phyloP scores from a whole-genome alignment of 129 eudicot genomes.

The Ambrosia artemisiifolia region DNA sequence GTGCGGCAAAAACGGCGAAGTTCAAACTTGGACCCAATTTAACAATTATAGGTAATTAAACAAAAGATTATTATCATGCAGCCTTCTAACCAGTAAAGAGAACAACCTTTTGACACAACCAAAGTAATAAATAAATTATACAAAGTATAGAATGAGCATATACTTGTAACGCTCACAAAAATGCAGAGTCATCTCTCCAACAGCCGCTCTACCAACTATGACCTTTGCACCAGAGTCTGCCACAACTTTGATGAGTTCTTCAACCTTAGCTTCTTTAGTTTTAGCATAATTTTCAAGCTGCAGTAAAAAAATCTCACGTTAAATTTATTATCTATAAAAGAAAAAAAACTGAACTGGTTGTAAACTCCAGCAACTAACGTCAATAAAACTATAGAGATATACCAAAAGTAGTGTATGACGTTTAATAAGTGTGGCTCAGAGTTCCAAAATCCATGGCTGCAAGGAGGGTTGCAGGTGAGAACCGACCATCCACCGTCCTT shows the following conservation, averaged over 20 bases:
- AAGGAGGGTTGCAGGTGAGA: too few relatives aligned
- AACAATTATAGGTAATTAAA: too few relatives aligned
- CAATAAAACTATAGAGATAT: too few relatives aligned
- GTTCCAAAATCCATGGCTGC: too few relatives aligned
- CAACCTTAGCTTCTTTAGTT: constrained; percentile 96
- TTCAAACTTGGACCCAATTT: constrained; percentile 87
- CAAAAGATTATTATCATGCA: background rate
- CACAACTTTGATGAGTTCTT: constrained; percentile 91
- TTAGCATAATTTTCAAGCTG: constrained; percentile 95
- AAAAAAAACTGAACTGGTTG: background rate
- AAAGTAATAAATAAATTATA: background rate
- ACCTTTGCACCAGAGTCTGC: constrained; percentile 98
- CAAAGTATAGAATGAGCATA: background rate
- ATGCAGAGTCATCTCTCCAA: constrained; percentile 97
- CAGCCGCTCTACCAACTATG: constrained; percentile 91
- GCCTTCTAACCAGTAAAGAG: background rate
- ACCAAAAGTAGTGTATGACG: too few relatives aligned
- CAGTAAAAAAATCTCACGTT: constrained; percentile 5
- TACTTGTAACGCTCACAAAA: constrained; percentile 89
- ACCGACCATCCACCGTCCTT: too few relatives aligned
- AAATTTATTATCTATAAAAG: background rate
- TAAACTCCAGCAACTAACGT: background rate
- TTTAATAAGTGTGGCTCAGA: too few relatives aligned
- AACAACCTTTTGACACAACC: background rate
- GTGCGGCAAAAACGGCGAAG: constrained; percentile 92